Percentiles rank a stretch among this genome's conserved stretches.
phyloP scores from a whole-genome alignment of 73 alveolate species.

The Paramecium octaurelia region DNA sequence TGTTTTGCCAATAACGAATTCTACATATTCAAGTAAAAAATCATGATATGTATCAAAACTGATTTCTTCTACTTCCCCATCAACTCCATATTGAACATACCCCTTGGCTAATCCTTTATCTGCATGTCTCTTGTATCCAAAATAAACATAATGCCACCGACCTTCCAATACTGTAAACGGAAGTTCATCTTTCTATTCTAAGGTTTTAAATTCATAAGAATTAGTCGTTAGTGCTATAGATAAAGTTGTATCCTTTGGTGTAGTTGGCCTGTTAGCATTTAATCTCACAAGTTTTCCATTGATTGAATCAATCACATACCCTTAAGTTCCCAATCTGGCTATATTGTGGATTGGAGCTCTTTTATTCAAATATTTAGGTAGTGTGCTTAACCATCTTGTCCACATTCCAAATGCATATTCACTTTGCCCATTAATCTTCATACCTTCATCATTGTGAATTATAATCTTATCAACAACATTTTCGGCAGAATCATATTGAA shows the following conservation, averaged over 20 bases:
- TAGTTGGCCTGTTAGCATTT: background rate
- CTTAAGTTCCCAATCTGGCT: slow-evolving; percentile 30
- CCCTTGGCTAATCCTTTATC: background rate
- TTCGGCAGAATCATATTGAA: background rate
- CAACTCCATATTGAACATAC: background rate
- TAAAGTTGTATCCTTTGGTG: slow-evolving; percentile 5
- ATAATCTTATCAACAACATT: slow-evolving; percentile 19
- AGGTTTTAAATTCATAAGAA: slow-evolving; percentile 28
- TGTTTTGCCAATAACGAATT: slow-evolving; percentile 21
- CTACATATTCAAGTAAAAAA: background rate
- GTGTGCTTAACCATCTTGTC: slow-evolving; percentile 44
- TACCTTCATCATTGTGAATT: slow-evolving; percentile 4
- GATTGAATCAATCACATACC: background rate
- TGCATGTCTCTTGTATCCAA: slow-evolving; percentile 26
- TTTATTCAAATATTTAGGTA: background rate
- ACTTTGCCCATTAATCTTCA: background rate
- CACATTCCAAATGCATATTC: slow-evolving; percentile 35
- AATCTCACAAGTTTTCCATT: background rate
- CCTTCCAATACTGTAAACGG: background rate
- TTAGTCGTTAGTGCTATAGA: background rate
- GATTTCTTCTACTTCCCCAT: slow-evolving; percentile 6
- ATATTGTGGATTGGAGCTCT: slow-evolving; percentile 1
- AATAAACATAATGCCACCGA: slow-evolving; percentile 15
- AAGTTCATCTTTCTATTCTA: background rate
- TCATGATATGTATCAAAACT: background rate